Conservation (phyloP, 805 yeast genomes). For the Debaryomyces hansenii region DNA sequence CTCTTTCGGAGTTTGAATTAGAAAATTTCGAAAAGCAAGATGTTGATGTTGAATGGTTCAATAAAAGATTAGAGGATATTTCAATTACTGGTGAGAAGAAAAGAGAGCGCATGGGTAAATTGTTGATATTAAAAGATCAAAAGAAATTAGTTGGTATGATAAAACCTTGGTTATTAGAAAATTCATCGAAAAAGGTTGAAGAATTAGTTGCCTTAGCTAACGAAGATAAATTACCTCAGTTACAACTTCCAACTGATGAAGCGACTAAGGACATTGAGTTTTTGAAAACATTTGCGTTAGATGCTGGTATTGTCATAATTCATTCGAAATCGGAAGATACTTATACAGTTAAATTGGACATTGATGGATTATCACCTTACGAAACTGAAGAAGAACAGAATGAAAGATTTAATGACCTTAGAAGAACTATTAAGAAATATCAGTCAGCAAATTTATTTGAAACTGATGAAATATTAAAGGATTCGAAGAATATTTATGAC, state of each 20-base stretch:
- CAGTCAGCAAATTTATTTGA: conserved; percentile 65
- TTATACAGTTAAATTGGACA: conserved; percentile 62
- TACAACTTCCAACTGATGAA: conserved; percentile 47
- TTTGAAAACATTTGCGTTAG: conserved; percentile 62
- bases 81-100: conserved; percentile 71
- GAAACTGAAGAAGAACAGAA: conserved; percentile 67
- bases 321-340: conserved; percentile 59
- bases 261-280: conserved; percentile 56
- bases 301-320: conserved; percentile 62
- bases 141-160: conserved; percentile 65
- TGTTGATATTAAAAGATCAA: conserved; percentile 68
- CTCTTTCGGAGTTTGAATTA: conserved; percentile 75
- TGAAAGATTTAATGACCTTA: conserved; percentile 50
- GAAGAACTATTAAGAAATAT: conserved; percentile 60
- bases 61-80: conserved; percentile 76
- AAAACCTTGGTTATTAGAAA: conserved; percentile 50
- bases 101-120: conserved; percentile 64
- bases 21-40: conserved; percentile 83
- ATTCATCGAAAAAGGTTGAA: conserved; percentile 25
- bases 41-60: conserved; percentile 89
- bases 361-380: conserved; percentile 70
- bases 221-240: conserved; percentile 23
- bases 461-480: conserved; percentile 51
- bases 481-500: conserved; percentile 61
- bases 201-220: conserved; percentile 37